Conservation (phyloP, 192 early-diverging fungal genomes). For the Coemansia sp. region DNA sequence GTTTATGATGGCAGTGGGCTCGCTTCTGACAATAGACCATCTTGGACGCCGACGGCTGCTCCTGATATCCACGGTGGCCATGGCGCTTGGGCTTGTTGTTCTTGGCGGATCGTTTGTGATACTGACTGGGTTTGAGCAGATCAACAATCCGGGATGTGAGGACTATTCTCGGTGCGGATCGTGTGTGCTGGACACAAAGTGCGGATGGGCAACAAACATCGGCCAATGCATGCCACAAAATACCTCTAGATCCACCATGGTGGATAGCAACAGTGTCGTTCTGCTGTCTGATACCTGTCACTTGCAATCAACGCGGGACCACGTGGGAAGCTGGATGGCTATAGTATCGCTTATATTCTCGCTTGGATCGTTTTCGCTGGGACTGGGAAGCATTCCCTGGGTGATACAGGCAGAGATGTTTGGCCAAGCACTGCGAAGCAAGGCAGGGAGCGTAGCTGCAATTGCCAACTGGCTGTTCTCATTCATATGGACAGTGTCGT, state of each 20-base stretch:
- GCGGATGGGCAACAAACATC: slow-evolving; percentile 22
- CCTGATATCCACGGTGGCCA: slow-evolving; percentile 19
- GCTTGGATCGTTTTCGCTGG: slow-evolving; percentile 23
- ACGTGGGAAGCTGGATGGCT: slow-evolving; percentile 27
- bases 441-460: slow-evolving; percentile 24
- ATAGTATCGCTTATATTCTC: slow-evolving; percentile 27
- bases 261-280: not conserved
- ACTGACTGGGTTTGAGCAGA: slow-evolving; percentile 36
- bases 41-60: slow-evolving; percentile 24
- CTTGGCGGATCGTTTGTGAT: slow-evolving; percentile 34
- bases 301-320: slow-evolving; percentile 7
- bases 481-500: slow-evolving; percentile 27
- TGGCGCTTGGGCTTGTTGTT: slow-evolving; percentile 23
- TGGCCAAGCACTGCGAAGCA: slow-evolving; percentile 34
- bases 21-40: slow-evolving; percentile 21
- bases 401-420: slow-evolving; percentile 38
- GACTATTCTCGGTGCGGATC: slow-evolving; percentile 27
- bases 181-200: slow-evolving; percentile 27
- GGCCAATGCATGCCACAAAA: slow-evolving; percentile 10
- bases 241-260: not conserved
- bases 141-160: slow-evolving; percentile 19
- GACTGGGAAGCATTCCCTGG: slow-evolving; percentile 37
- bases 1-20: slow-evolving; percentile 6
- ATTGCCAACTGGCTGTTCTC: slow-evolving; percentile 35
- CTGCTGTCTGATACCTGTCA: slow-evolving; percentile 24